phyloP scores from a whole-genome alignment of 78 protist species.

The Mantamonas sphyraenae region DNA sequence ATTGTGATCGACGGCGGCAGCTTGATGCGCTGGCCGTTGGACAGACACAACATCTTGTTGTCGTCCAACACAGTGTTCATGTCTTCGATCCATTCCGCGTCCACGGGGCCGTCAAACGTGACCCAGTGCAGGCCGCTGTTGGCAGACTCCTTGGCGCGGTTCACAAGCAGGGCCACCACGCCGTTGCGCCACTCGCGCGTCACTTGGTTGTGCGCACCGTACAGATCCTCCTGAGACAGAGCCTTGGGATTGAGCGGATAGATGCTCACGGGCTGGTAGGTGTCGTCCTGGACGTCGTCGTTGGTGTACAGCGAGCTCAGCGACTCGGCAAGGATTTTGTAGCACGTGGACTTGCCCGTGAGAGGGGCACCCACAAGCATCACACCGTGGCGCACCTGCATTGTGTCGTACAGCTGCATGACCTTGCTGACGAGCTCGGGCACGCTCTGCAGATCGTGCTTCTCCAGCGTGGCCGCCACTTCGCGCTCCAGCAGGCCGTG shows the following conservation, averaged over 20 bases:
- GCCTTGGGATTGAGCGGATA: slow-evolving; percentile 56
- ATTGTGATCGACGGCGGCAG: slow-evolving; percentile 53
- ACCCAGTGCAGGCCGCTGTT: slow-evolving; percentile 29
- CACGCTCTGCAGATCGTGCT: background rate
- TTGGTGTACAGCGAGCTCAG: slow-evolving; percentile 9
- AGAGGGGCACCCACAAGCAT: slow-evolving; percentile 60
- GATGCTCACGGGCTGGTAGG: slow-evolving; percentile 33
- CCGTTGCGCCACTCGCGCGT: slow-evolving; percentile 72
- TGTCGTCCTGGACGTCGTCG: slow-evolving; percentile 39
- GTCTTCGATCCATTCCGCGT: slow-evolving; percentile 77
- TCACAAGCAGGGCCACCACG: slow-evolving; percentile 18
- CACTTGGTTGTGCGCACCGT: slow-evolving; percentile 46
- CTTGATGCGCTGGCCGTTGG: slow-evolving; percentile 74
- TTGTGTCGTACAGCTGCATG: slow-evolving; percentile 32
- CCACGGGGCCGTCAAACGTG: slow-evolving; percentile 70
- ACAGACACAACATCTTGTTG: slow-evolving; percentile 74
- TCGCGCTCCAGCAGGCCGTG: background rate
- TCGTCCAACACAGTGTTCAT: slow-evolving; percentile 90
- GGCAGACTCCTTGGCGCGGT: slow-evolving; percentile 7
- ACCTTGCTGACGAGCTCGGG: background rate
- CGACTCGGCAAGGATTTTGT: slow-evolving; percentile 8
- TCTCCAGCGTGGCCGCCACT: background rate
- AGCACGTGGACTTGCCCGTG: slow-evolving; percentile 32
- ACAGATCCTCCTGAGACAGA: slow-evolving; percentile 56
- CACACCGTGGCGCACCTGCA: slow-evolving; percentile 49